A percentile compares a stretch with the other conserved stretches of the same genome.
Evolutionary conservation across 768 basidiomycete genomes (phyloP).

Genomic region (Dictyophora rubrovolvata): DNA sequence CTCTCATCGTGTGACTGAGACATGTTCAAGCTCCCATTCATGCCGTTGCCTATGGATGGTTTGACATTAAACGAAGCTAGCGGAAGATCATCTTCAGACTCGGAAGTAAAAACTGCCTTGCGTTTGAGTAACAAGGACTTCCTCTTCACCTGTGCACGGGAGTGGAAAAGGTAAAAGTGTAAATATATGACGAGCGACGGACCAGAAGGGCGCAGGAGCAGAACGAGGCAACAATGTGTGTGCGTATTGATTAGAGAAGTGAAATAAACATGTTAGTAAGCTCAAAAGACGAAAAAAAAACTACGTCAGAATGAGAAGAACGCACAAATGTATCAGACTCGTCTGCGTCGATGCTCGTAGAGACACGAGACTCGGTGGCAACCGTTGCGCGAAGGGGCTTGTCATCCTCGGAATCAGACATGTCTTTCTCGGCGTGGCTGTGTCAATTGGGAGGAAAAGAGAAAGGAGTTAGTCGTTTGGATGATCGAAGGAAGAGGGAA

Average conservation of each 20-base stretch:
- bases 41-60: constrained; percentile 27
- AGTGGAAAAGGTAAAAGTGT: background rate
- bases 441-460: constrained; percentile 18
- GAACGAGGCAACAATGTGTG: constrained; percentile 36
- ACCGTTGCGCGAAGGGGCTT: constrained; percentile 39
- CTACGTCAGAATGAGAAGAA: constrained; percentile 13
- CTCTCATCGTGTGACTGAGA: constrained; percentile 19
- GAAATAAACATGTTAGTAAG: background rate
- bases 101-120: constrained; percentile 4
- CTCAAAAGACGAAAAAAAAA: constrained; percentile 13
- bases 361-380: constrained; percentile 30
- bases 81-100: constrained; percentile 51
- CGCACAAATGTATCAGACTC: constrained; percentile 65
- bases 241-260: background rate
- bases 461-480: constrained; percentile 17
- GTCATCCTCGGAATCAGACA: constrained; percentile 48
- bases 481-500: background rate
- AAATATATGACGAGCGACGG: background rate
- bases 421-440: constrained; percentile 28
- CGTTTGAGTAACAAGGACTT: constrained; percentile 57
- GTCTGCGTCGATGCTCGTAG: constrained; percentile 51
- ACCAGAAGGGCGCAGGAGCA: constrained; percentile 13
- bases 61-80: constrained; percentile 52
- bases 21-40: constrained; percentile 1
- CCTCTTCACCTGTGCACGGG: constrained; percentile 34